Percentiles rank a stretch among this genome's conserved stretches.
Evolutionary conservation across 2,329 filamentous ascomycete species (phyloP).

Genomic region (Colletotrichum sp.): DNA sequence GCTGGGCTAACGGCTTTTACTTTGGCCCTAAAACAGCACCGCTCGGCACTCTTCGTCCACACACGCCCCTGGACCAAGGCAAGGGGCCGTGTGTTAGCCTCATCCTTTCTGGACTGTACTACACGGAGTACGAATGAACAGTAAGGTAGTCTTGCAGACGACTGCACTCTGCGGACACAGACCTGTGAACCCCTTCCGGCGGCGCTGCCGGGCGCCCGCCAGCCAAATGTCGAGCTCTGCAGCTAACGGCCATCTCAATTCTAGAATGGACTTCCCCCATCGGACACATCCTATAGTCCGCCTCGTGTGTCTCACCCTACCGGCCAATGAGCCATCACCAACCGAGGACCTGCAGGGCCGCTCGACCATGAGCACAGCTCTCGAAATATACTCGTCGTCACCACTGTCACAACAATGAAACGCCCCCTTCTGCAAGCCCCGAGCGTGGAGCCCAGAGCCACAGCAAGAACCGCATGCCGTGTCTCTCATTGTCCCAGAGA

Average conservation of each 20-base stretch:
- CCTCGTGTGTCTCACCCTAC: slow-evolving; percentile 2
- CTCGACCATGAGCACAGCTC: slow-evolving; percentile 17
- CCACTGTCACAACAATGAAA: slow-evolving; percentile 21
- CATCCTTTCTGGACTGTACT: not conserved
- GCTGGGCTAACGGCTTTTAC: slow-evolving; percentile 17
- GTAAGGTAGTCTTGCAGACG: not conserved
- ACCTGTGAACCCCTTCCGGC: not conserved
- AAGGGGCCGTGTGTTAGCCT: slow-evolving; percentile 19
- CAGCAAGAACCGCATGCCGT: not conserved
- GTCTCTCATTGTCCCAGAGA: not conserved
- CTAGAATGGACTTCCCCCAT: slow-evolving; percentile 22
- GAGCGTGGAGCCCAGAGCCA: slow-evolving; percentile 15
- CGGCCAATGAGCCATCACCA: slow-evolving; percentile 1
- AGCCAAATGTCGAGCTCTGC: slow-evolving; percentile 2
- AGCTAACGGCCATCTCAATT: slow-evolving; percentile 12
- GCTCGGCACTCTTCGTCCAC: slow-evolving; percentile 14
- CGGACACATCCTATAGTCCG: not conserved
- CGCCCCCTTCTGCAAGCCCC: slow-evolving; percentile 20
- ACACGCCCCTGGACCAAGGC: not conserved
- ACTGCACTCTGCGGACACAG: not conserved
- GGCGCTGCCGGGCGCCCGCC: not conserved
- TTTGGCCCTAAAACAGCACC: slow-evolving; percentile 13
- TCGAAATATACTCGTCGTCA: slow-evolving; percentile 19
- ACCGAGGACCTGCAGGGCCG: not conserved
- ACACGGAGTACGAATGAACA: not conserved